Base-by-base conservation (phyloP, 129 eudicot genomes). In the Centaurea solstitialis region DNA sequence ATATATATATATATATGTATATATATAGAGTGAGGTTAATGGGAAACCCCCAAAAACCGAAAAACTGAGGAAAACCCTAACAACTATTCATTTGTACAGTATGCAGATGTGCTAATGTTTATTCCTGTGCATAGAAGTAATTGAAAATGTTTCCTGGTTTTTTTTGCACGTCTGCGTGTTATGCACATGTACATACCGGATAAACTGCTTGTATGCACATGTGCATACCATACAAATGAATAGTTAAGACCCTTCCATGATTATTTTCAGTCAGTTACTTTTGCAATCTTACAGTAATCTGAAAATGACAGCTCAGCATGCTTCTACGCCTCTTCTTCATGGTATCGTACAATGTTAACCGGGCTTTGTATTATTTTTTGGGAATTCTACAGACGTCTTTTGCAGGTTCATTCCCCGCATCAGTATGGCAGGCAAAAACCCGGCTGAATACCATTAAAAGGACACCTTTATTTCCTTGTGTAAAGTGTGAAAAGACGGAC, bases 401-500 rank as follows among this genome's bases (percentile, higher is more conserved):
- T 85, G 80, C 90, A 41, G 87, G 91, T 83, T 82, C 89, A 72
- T 76, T 83, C 86, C 81, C 88, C 50, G 43, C 86, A 75, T 78
- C 88, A 23, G 38, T 78, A 81, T 86, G 86, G 87, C 84, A 82
- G 62, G 33, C 77, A 28, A 92, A 79, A 76, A 70, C 80, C 83
- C 85, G 86, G 57, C 73, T 70, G 41, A 81, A 15, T 68, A 79
- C 41, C 73, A 76, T 75, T 26, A 81, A 74, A 83, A 89, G 76
- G 87, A 37, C 68, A 28, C 84, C 84, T 43, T 73, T 79, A 62
- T 81, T 76, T 87, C 90, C 87, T 18, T 76, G 88, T 75, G 82
- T 93, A 74, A 96, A 86, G 81, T 93, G 98, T 73, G 89, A 89
- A 89, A 91, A 93, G 47, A 80, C 39, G 1, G 89, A 93, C 37